Evolutionary conservation across 768 basidiomycete genomes (phyloP).

Genomic region (Suillus bovinus): DNA sequence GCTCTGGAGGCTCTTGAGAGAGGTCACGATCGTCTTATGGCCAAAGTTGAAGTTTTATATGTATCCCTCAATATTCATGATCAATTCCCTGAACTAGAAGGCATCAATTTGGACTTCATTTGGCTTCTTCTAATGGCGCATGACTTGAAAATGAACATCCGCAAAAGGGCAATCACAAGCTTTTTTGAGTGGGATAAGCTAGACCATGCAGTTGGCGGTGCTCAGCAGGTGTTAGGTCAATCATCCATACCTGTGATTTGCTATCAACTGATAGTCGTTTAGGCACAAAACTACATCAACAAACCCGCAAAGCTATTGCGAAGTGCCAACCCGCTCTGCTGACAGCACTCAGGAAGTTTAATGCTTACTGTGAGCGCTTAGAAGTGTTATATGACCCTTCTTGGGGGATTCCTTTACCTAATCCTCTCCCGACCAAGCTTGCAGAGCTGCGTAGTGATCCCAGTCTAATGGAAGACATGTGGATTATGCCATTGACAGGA

Average conservation of each 20-base stretch:
- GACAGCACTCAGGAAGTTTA: not conserved
- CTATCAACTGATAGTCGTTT: not conserved
- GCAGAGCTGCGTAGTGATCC: conserved; percentile 10
- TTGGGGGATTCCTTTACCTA: not conserved
- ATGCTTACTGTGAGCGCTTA: not conserved
- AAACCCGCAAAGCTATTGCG: conserved; percentile 27
- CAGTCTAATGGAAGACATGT: conserved; percentile 38
- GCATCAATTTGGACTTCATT: conserved; percentile 31
- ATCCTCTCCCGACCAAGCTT: conserved; percentile 1
- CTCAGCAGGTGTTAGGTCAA: conserved; percentile 22
- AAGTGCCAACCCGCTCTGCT: conserved; percentile 29
- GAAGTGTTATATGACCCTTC: not conserved
- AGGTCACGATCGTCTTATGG: conserved; percentile 21
- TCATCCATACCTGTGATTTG: not conserved
- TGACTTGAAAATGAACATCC: conserved; percentile 42
- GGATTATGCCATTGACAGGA: conserved; percentile 25
- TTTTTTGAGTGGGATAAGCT: conserved; percentile 41
- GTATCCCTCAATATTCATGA: conserved; percentile 35
- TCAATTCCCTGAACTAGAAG: conserved; percentile 33
- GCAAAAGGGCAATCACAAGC: conserved; percentile 33
- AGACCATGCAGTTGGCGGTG: conserved; percentile 34
- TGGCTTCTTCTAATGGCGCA: conserved; percentile 33
- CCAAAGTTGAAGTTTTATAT: conserved; percentile 34
- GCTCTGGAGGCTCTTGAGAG: conserved; percentile 15
- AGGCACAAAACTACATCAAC: conserved; percentile 35